Evolutionary conservation across 495 filamentous ascomycete genomes (phyloP).

Genomic region (Penicillium lividum): DNA sequence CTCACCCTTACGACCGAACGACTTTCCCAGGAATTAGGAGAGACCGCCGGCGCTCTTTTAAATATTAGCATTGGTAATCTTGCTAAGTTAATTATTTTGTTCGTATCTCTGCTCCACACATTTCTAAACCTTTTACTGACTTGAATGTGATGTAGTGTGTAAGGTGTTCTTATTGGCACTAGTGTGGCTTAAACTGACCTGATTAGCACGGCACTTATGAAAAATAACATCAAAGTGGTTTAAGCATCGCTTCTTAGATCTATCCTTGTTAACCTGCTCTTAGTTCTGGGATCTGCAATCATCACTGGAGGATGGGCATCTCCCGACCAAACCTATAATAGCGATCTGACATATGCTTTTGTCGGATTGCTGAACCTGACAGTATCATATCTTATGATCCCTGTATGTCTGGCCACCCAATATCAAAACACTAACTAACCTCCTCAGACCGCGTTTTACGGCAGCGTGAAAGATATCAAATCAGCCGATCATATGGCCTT

Average conservation of each 20-base stretch:
- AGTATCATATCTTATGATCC: conserved; percentile 83
- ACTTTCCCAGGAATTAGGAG: conserved; percentile 20
- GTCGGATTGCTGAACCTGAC: conserved; percentile 86
- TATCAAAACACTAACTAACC: conserved; percentile 47
- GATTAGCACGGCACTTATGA: conserved; percentile 34
- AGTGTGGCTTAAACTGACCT: conserved; percentile 3
- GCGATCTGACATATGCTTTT: conserved; percentile 91
- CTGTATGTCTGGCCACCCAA: conserved; percentile 86
- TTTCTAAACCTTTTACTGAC: not conserved
- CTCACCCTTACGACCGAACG: conserved; percentile 29
- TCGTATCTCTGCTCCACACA: conserved; percentile 1
- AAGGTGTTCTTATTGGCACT: not conserved
- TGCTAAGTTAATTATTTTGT: conserved; percentile 84
- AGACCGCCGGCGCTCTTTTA: conserved; percentile 26
- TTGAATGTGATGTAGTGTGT: conserved; percentile 4
- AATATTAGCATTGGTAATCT: conserved; percentile 92
- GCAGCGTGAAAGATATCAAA: conserved; percentile 81
- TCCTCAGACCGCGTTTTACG: conserved; percentile 73
- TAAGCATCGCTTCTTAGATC: conserved; percentile 87
- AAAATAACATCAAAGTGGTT: conserved; percentile 82
- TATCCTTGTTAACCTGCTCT: conserved; percentile 81
- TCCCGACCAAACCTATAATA: conserved; percentile 93
- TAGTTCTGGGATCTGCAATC: conserved; percentile 91
- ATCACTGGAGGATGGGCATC: conserved; percentile 81
- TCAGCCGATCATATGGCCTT: conserved; percentile 23